Base-by-base conservation (phyloP, 257 asterid species). In the Solanum virginianum region DNA sequence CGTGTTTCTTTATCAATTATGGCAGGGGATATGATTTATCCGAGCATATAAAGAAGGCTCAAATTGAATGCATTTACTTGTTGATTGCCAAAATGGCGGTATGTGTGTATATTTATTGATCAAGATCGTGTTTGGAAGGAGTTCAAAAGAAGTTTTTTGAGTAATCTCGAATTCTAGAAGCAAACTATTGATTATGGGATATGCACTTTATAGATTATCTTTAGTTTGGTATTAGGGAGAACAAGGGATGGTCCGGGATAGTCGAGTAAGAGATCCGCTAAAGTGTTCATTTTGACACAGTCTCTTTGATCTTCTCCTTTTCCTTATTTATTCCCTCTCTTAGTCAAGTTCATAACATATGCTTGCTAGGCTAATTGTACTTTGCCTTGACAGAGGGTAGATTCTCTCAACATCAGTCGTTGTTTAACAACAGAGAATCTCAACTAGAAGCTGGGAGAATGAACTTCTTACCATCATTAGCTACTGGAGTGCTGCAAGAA, bases 401-500 rank as follows among this genome's bases (percentile, higher is more conserved):
- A 65, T 87, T 85, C 69, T 39, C 88, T 79, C 90, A 88, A 85
- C 90, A 86, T 74, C 94, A 87, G 54, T 60, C 90, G 29, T 79
- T 88, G 62, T 85, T 88, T 74, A 88, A 83, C 85, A 45, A 71
- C 82, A 90, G 89, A 87, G 98, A 92, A 82, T 87, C 65, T 56
- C 97, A 88, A 82, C 59, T 86, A 32, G 99, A 97, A 77, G 88
- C 91, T 85, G 95, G 92, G 87, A 92, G 89, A 72, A 84, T 63
- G 88, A 90, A 88, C 80, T 65, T 84, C 86, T 86, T 90, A 85
- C 94, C 96, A 49, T 88, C 97, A 59, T 84, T 94, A 86, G 87
- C 93, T 29, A 90, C 93, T 83, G 84, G 90, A 5, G 99, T 90
- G 86, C 97, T 97, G 87, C 98, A 92, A 77, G 99, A 97, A 88